Conservation (phyloP, 2,329 filamentous ascomycete species). For the Diaporthe caulivora region DNA sequence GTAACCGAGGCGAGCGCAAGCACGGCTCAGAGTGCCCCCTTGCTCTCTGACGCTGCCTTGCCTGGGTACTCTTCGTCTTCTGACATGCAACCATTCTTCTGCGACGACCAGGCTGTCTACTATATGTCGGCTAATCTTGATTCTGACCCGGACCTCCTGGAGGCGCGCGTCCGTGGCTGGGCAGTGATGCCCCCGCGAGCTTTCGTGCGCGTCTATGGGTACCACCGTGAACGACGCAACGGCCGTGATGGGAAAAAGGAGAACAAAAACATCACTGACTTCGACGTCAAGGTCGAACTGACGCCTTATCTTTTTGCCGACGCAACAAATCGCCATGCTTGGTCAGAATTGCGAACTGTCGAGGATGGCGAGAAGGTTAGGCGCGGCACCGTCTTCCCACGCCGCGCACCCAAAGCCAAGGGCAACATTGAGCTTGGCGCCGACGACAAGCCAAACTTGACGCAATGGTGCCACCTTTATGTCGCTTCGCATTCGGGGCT, state of each 20-base stretch:
- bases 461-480: conserved; percentile 78
- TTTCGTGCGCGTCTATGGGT: conserved; percentile 64
- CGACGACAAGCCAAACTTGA: conserved; percentile 54
- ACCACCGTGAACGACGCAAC: conserved; percentile 59
- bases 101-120: conserved; percentile 30
- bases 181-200: conserved; percentile 65
- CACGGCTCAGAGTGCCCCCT: conserved; percentile 42
- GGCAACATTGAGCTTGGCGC: conserved; percentile 55
- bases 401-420: conserved; percentile 59
- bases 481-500: conserved; percentile 69
- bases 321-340: conserved; percentile 53
- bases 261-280: conserved; percentile 64
- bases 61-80: conserved; percentile 38
- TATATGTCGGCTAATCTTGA: conserved; percentile 62
- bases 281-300: conserved; percentile 70
- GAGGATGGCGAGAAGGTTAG: conserved; percentile 71
- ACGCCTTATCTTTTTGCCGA: conserved; percentile 68
- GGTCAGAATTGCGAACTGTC: conserved; percentile 62
- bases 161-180: conserved; percentile 58
- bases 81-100: conserved; percentile 30
- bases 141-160: conserved; percentile 56
- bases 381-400: conserved; percentile 73
- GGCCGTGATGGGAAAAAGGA: conserved; percentile 61
- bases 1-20: conserved; percentile 41
- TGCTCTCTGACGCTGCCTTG: conserved; percentile 40